Base-by-base conservation (phyloP, 257 asterid genomes). In the Penstemon newberryi region DNA sequence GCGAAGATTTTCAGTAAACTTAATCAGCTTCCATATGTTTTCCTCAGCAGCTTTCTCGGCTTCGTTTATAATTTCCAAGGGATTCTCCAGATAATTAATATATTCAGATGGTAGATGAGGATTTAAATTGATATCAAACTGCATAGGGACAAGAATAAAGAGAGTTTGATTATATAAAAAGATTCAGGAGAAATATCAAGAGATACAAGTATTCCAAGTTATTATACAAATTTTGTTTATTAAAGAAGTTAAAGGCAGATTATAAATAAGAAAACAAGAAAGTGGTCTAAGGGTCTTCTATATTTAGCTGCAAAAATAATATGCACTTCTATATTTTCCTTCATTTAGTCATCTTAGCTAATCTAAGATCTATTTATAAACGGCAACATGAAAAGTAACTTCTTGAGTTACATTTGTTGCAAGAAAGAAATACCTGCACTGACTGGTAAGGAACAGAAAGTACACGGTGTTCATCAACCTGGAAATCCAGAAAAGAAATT, bases 41-140 rank as follows among this genome's bases (percentile, higher is more conserved):
- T 71, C 80, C 74, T 86, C 89, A 69, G 98, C 96, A 66, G 97
- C 91, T 79, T 78, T 88, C 81, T 90, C 97, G 62, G 95, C 98
- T 63, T 84, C 88, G 68, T 76, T 84, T 15, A 92, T 79, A 53
- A 78, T 81, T 77, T 88, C 90, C 86, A 92, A 65, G 74, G 98
- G 98, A 81, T 92, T 92, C 71, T 92, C 98, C 81, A 92, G 77
- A 84, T 92, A 75, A 77, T 92, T 88, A 59, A 92, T 83, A 85
- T 92, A 92, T 76, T 88, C 98, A 10, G 98, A 90, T 60, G 98
- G 95, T 49, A 92, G 95, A 82, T 83, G 97, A 44, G 88, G 96
- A 77, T 83, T 88, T 77, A 92, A 76, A 77, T 92, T 82, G 76
- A 91, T 71, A 70, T 89, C 94, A 65, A 91, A 83, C 97, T 91